Percentiles rank a stretch among this genome's conserved stretches.
phyloP scores from a whole-genome alignment of 306 rosid species.

The Glycine latifolia region DNA sequence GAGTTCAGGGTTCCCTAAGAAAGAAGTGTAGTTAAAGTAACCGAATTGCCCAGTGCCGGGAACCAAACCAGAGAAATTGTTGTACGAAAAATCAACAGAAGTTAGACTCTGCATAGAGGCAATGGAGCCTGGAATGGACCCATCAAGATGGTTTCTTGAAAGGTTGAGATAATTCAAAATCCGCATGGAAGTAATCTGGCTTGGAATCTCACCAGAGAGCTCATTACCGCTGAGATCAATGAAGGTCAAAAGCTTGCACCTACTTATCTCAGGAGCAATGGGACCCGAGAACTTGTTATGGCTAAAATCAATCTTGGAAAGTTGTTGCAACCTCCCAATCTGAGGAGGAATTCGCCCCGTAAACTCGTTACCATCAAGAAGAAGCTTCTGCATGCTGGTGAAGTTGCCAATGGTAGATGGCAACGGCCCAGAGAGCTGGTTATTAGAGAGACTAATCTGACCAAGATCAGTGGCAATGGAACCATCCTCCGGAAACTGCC shows the following conservation, averaged over 20 bases:
- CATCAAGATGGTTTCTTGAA: constrained; percentile 81
- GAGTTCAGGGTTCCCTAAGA: constrained; percentile 78
- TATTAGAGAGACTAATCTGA: constrained; percentile 83
- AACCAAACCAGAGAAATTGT: constrained; percentile 93
- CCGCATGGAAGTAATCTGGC: constrained; percentile 77
- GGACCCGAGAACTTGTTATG: constrained; percentile 77
- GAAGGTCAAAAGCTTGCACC: constrained; percentile 80
- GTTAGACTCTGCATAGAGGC: constrained; percentile 91
- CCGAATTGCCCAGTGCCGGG: constrained; percentile 96
- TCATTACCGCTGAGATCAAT: constrained; percentile 87
- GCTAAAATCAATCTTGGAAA: constrained; percentile 87
- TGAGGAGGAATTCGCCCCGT: constrained; percentile 82
- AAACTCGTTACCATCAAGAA: constrained; percentile 80
- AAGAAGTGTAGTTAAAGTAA: constrained; percentile 92
- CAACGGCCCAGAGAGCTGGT: constrained; percentile 74
- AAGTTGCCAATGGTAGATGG: constrained; percentile 90
- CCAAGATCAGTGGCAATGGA: constrained; percentile 68
- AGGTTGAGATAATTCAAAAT: constrained; percentile 87
- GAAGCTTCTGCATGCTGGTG: constrained; percentile 90
- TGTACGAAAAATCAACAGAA: constrained; percentile 91
- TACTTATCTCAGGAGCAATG: constrained; percentile 75
- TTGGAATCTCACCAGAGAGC: constrained; percentile 79
- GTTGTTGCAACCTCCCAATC: constrained; percentile 83
- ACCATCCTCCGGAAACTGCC: constrained; percentile 68
- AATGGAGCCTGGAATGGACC: constrained; percentile 77